Base-by-base conservation (phyloP, 257 asterid species). In the Capsicum baccatum region DNA sequence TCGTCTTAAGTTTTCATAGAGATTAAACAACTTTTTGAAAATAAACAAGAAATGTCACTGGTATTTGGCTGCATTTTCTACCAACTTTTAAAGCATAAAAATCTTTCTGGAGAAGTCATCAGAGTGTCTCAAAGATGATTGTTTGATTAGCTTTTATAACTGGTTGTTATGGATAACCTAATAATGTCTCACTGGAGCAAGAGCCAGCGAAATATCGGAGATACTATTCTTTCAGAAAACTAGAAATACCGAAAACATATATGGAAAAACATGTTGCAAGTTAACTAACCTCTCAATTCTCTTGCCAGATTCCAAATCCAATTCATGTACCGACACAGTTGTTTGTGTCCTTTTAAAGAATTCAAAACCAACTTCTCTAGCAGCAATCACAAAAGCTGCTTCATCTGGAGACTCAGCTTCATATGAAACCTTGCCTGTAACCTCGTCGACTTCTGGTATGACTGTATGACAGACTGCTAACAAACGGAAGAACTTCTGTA, bases 401-500 rank as follows among this genome's bases (percentile, higher is more conserved):
- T 96, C 99, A 83, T 96, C 99, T 9, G 99, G 99, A 47, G 99
- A 96, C 85, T 96, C 99, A 13, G 99, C 99, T 89, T 96, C 99
- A 81, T 96, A 96, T 1, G 90, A 91, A 26, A 93, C 91, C 80
- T 86, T 93, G 50, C 96, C 93, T 0, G 91, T 90, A 48, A 69
- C 84, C 42, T 92, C 98, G 83, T 96, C 94, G 13, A 93, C 90
- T 55, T 96, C 99, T 50, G 99, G 99, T 73, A 96, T 93, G 13
- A 94, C 98, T 7, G 99, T 96, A 85, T 96, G 99, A 85, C 99
- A 96, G 26, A 96, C 90, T 21, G 98, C 95, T 85, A 94, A 85
- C 50, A 96, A 84, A 11, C 93, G 97, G 79, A 92, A 92, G 89
- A 94, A 96, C 48, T 89, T 91, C 90, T 90, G 97, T 84, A 96